These are phyloP conservation scores for Catunica adiposa DNA, from an alignment of 2,329 filamentous ascomycete genomes.

Conservation along the genomic window DNA sequence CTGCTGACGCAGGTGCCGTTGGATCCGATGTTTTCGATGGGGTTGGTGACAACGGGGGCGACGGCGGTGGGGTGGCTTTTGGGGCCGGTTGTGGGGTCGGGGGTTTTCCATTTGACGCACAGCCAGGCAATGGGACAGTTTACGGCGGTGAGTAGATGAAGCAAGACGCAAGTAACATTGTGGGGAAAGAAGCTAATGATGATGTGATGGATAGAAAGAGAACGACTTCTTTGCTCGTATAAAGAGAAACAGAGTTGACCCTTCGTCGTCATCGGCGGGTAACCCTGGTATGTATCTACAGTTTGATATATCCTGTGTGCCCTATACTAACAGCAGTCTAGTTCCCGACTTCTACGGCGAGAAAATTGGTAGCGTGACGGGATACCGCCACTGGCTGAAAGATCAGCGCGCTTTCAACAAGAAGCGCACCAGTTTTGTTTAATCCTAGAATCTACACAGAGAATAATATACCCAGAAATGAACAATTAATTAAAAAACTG, in stretches of 20 bases:
- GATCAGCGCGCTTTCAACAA: constrained; percentile 95
- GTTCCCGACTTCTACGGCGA: constrained; percentile 97
- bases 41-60: constrained; percentile 59
- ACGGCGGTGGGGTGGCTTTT: constrained; percentile 74
- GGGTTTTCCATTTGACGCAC: constrained; percentile 63
- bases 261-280: constrained; percentile 68
- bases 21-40: constrained; percentile 75
- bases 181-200: neutral
- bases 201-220: constrained; percentile 49
- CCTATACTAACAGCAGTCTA: constrained; percentile 16
- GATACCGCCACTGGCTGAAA: constrained; percentile 90
- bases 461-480: neutral
- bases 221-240: constrained; percentile 83
- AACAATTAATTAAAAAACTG: no score
- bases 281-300: constrained; percentile 48
- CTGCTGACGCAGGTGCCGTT: constrained; percentile 57
- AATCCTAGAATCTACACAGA: constrained; percentile 12
- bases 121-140: constrained; percentile 50
- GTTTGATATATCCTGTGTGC: neutral
- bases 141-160: constrained; percentile 39
- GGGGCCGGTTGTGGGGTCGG: constrained; percentile 67
- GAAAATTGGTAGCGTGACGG: constrained; percentile 85
- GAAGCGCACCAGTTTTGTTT: constrained; percentile 56
- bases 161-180: neutral
- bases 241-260: constrained; percentile 84